A percentile compares a stretch with the other conserved stretches of the same genome.
Conservation (phyloP, 192 early-diverging fungal genomes). For the Allomyces javanicus region DNA sequence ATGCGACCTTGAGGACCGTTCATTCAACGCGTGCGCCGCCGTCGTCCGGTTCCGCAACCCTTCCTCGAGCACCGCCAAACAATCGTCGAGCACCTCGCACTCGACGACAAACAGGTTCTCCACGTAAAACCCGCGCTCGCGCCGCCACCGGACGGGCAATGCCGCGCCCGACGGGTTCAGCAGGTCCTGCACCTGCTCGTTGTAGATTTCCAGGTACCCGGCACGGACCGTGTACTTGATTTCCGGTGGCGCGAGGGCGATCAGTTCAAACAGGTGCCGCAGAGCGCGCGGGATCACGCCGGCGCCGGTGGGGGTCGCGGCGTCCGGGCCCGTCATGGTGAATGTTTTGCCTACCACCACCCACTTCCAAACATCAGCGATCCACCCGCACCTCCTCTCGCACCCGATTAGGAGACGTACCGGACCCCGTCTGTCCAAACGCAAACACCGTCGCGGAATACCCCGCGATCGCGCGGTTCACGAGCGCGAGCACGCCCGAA, state of each 20-base stretch:
- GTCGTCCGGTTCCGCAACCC: conserved; percentile 30
- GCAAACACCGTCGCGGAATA: conserved; percentile 31
- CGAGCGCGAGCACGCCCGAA: conserved; percentile 20
- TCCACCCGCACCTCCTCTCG: too few relatives aligned
- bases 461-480: conserved; percentile 22
- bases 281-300: conserved; percentile 26
- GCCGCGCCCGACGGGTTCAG: conserved; percentile 12
- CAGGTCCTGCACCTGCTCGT: conserved; percentile 33
- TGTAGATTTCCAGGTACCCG: conserved; percentile 34
- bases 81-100: conserved; percentile 25
- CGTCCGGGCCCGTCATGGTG: conserved; percentile 29
- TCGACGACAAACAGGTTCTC: conserved; percentile 31
- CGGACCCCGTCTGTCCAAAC: conserved; percentile 35
- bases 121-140: conserved; percentile 26
- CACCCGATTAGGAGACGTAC: background rate
- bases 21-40: conserved; percentile 30
- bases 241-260: background rate
- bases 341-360: conserved; percentile 16
- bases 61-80: conserved; percentile 33
- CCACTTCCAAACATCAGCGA: too few relatives aligned
- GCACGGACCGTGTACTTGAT: conserved; percentile 11
- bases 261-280: conserved; percentile 15
- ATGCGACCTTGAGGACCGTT: conserved; percentile 28
- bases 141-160: conserved; percentile 23
- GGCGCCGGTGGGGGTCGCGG: conserved; percentile 1